Base-by-base conservation (phyloP, 768 basidiomycete species). In the Crassisporium funariophilum region DNA sequence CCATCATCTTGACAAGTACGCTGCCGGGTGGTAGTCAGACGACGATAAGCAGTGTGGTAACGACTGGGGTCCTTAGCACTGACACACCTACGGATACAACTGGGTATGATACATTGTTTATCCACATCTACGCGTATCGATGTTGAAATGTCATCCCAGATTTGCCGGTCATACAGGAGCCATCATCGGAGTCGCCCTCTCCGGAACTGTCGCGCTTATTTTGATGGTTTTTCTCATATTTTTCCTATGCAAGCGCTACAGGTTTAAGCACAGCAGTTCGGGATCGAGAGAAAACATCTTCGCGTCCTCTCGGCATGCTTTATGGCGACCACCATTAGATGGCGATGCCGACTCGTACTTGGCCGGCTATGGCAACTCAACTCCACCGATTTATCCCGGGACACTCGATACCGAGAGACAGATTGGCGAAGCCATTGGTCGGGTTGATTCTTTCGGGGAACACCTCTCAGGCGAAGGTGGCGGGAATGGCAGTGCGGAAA, bases 121-220 rank as follows among this genome's bases (percentile, higher is more conserved):
- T 10, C 4, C 11, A 7, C 11, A 6, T 38, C 20, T 15, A 5
- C 23, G 23, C 17, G n/a, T 47, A 21, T 31, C 29, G n/a, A 11
- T 13, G 10, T 31, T 31, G n/a, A 31, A 13, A 36, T n/a, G 1
- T 15, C 5, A 17, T 13, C 19, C n/a, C 29, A 72, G 71, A 20
- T 70, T 74, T 43, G 59, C 67, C 1, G 62, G 58, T 15, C 68
- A 71, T 41, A 72, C 69, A 2, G 68, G 64, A 9, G 73, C 66
- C 8, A 69, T 73, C 29, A 62, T 73, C 13, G 72, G 68, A 2
- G 65, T 74, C 22, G 61, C 68, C 4, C 34, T 75, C 3, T 59
- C 67, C 1, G 60, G 54, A 17, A 55, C 63, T 2, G 33, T 60
- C 35, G 50, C 50, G 22, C 53, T 73, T 15, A 51, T 73, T 13